A percentile compares a stretch with the other conserved stretches of the same genome.
These are phyloP conservation scores for Boletus sp. DNA, from an alignment of 768 basidiomycete genomes.

Conservation along the genomic window DNA sequence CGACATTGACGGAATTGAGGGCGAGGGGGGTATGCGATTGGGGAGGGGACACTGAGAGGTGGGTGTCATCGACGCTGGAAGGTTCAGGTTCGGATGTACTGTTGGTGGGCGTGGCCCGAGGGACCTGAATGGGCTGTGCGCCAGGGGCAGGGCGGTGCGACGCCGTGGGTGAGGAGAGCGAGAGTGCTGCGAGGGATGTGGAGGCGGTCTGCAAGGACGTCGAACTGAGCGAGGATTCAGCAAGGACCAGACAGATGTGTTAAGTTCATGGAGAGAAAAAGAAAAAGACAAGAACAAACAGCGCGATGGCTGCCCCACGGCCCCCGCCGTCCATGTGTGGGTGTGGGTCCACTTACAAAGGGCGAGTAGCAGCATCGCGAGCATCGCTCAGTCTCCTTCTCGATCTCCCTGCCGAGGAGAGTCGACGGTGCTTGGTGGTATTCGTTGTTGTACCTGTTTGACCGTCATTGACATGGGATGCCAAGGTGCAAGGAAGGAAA, in stretches of 20 bases:
- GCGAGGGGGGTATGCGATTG: constrained; percentile 1
- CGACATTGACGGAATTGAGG: constrained; percentile 13
- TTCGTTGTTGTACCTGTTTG: constrained; percentile 28
- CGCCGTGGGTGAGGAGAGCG: constrained; percentile 39
- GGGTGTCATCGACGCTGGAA: constrained; percentile 16
- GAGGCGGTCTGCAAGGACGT: constrained; percentile 36
- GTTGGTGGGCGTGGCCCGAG: neutral
- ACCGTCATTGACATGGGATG: neutral
- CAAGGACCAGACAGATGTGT: neutral
- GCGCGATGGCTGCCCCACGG: neutral
- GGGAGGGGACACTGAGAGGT: constrained; percentile 10
- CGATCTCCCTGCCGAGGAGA: constrained; percentile 67
- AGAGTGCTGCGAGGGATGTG: constrained; percentile 39
- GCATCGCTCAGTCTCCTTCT: constrained; percentile 76
- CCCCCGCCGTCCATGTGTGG: neutral
- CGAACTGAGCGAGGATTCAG: constrained; percentile 26
- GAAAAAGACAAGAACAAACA: too few relatives aligned
- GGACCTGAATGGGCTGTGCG: constrained; percentile 15
- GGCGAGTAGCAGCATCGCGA: constrained; percentile 69
- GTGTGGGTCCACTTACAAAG: constrained; percentile 53
- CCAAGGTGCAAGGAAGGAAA: neutral
- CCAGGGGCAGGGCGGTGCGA: constrained; percentile 18
- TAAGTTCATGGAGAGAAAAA: neutral
- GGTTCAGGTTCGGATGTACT: constrained; percentile 3
- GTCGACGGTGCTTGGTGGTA: constrained; percentile 56